Conservation (phyloP, 768 basidiomycete species). For the Leccinum obscurum region DNA sequence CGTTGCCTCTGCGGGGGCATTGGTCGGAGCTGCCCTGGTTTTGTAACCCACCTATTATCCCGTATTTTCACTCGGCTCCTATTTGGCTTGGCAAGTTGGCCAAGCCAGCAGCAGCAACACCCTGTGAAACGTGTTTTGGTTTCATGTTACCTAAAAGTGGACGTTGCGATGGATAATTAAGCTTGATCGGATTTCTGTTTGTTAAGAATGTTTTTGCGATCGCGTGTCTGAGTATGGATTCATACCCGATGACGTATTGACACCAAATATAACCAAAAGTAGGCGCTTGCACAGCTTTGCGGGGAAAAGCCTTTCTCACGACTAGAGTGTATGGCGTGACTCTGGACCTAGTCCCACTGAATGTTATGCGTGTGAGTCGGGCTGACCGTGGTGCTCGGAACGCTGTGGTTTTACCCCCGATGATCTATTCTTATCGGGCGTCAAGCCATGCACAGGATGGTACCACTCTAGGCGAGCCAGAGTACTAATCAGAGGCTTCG, state of each 20-base stretch:
- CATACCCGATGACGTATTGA: background rate
- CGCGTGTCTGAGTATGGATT: background rate
- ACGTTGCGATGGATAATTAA: background rate
- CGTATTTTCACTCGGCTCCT: background rate
- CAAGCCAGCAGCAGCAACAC: background rate
- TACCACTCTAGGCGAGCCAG: too few species aligned
- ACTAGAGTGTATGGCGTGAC: too few species aligned
- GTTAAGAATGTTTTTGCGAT: background rate
- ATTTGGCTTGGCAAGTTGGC: conserved; percentile 1
- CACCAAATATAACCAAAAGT: background rate
- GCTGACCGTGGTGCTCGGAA: too few species aligned
- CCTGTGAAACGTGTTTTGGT: conserved; percentile 7
- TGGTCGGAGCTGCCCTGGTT: conserved; percentile 27
- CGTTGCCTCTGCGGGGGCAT: conserved; percentile 26
- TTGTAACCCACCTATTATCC: conserved; percentile 12
- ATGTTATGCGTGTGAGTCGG: too few species aligned
- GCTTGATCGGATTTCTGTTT: background rate
- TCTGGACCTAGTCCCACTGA: too few species aligned
- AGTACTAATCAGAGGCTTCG: too few species aligned
- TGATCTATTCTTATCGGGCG: background rate
- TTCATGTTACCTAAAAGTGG: background rate
- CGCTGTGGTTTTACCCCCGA: too few species aligned
- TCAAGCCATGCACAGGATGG: background rate
- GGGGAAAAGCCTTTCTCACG: background rate
- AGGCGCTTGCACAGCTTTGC: conserved; percentile 4